Evolutionary conservation across 2,329 filamentous ascomycete genomes (phyloP).

Genomic region (Teratosphaeria gauchensis): DNA sequence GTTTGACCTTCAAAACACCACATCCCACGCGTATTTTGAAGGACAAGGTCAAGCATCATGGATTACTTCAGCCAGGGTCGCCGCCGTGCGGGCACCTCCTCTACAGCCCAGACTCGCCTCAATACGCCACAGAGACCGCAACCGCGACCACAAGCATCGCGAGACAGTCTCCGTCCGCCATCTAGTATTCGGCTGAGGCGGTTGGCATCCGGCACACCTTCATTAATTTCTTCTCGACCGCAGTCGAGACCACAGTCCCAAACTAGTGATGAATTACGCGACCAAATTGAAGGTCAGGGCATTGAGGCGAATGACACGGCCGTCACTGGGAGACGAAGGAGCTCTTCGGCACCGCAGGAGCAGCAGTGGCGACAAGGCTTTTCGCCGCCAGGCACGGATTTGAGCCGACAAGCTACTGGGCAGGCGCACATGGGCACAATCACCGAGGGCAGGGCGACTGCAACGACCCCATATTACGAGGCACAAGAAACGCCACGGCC

Average conservation of each 20-base stretch:
- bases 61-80: slow-evolving; percentile 17
- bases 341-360: slow-evolving; percentile 23
- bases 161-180: slow-evolving; percentile 21
- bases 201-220: slow-evolving; percentile 14
- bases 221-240: background rate
- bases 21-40: background rate
- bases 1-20: background rate
- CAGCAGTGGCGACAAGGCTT: slow-evolving; percentile 7
- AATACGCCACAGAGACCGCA: slow-evolving; percentile 6
- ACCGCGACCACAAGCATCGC: slow-evolving; percentile 8
- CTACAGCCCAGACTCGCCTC: slow-evolving; percentile 8
- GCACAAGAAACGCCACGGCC: slow-evolving; percentile 8
- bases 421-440: slow-evolving; percentile 18
- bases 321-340: slow-evolving; percentile 19
- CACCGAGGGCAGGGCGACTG: slow-evolving; percentile 12
- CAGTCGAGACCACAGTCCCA: slow-evolving; percentile 10
- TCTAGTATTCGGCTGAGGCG: slow-evolving; percentile 25
- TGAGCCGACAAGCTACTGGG: slow-evolving; percentile 17
- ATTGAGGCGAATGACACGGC: slow-evolving; percentile 6
- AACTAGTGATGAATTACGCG: slow-evolving; percentile 2
- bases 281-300: background rate
- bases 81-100: slow-evolving; percentile 7
- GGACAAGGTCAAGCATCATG: slow-evolving; percentile 5
- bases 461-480: slow-evolving; percentile 5
- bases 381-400: slow-evolving; percentile 9